Evolutionary conservation across 257 asterid genomes (phyloP).

Genomic region (Echium plantagineum): DNA sequence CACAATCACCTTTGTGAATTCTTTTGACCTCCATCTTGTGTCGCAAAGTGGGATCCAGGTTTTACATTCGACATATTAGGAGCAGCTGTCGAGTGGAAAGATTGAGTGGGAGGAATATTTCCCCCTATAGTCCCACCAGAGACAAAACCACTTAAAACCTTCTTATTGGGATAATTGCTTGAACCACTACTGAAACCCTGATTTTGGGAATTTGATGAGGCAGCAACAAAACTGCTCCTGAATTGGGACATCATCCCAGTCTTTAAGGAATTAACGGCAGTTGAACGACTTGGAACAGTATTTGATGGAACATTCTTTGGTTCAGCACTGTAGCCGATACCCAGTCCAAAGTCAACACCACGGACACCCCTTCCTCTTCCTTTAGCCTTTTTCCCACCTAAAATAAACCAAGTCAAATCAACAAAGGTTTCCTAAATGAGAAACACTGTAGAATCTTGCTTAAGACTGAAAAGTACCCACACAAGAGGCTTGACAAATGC

Average conservation of each 20-base stretch:
- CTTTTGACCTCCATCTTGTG: conserved; percentile 26
- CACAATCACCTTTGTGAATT: conserved; percentile 39
- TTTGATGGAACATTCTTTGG: conserved; percentile 30
- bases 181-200: conserved; percentile 38
- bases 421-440: not conserved
- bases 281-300: conserved; percentile 48
- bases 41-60: conserved; percentile 20
- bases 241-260: conserved; percentile 78
- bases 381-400: conserved; percentile 89
- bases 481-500: not conserved
- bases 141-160: conserved; percentile 66
- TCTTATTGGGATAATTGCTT: conserved; percentile 32
- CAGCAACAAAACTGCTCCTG: conserved; percentile 73
- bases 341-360: conserved; percentile 92
- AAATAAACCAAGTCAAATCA: conserved; percentile 5
- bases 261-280: conserved; percentile 56
- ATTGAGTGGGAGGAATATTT: conserved; percentile 31
- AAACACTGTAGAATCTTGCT: not conserved
- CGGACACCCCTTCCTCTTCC: conserved; percentile 90
- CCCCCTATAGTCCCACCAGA: conserved; percentile 98
- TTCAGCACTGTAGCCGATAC: conserved; percentile 74
- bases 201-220: conserved; percentile 68
- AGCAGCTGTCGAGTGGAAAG: conserved; percentile 23
- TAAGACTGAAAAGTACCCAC: not conserved
- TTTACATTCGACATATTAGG: conserved; percentile 27